phyloP scores from a whole-genome alignment of 2,329 filamentous ascomycete genomes.

The Domatiomyces globalis region DNA sequence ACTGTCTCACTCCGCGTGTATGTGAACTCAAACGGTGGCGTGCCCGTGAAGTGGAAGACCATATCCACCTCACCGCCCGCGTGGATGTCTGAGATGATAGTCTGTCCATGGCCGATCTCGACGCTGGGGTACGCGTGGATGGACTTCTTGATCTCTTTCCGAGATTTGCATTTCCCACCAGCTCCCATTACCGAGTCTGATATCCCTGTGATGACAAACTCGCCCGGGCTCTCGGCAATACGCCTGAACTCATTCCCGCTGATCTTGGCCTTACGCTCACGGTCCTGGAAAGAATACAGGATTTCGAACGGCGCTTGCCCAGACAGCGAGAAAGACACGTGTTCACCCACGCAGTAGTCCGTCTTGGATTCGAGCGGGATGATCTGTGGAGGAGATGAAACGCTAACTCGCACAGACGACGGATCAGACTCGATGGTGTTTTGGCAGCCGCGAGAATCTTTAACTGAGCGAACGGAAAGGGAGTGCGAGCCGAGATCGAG shows the following conservation, averaged over 20 bases:
- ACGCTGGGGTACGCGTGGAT: constrained; percentile 91
- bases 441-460: constrained; percentile 75
- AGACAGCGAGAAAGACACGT: constrained; percentile 79
- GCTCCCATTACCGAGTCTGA: constrained; percentile 55
- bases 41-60: constrained; percentile 86
- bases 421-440: constrained; percentile 56
- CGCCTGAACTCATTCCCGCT: constrained; percentile 58
- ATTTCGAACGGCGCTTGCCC: constrained; percentile 88
- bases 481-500: constrained; percentile 81
- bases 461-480: constrained; percentile 76
- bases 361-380: constrained; percentile 68
- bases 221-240: constrained; percentile 78
- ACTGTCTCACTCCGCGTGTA: constrained; percentile 73
- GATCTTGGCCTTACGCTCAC: constrained; percentile 63
- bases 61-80: constrained; percentile 92
- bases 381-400: constrained; percentile 86
- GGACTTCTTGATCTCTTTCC: constrained; percentile 60
- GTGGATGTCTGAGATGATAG: constrained; percentile 79
- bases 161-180: constrained; percentile 68
- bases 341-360: constrained; percentile 92
- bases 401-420: constrained; percentile 73
- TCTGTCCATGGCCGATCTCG: constrained; percentile 69
- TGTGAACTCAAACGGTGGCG: constrained; percentile 93
- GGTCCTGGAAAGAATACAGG: constrained; percentile 74
- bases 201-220: constrained; percentile 74